A percentile compares a stretch with the other conserved stretches of the same genome.
These are phyloP conservation scores for Cladosporium austrohemisphaericum DNA, from an alignment of 2,329 filamentous ascomycete species.

Conservation along the genomic window DNA sequence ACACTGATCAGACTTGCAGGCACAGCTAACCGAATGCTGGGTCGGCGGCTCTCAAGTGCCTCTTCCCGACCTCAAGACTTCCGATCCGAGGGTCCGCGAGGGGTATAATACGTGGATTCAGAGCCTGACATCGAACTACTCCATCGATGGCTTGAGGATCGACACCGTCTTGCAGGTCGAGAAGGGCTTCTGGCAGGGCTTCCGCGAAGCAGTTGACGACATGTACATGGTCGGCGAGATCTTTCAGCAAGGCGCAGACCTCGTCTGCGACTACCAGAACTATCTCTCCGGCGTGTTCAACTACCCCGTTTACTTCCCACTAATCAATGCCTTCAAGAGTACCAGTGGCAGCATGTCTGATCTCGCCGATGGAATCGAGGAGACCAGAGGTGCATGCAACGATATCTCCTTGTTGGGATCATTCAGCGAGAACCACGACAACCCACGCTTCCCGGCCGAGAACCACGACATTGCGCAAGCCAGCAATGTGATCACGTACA, in stretches of 20 bases:
- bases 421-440: slow-evolving; percentile 40
- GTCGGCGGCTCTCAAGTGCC: slow-evolving; percentile 52
- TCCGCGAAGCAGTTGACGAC: slow-evolving; percentile 25
- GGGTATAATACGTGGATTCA: slow-evolving; percentile 59
- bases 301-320: slow-evolving; percentile 40
- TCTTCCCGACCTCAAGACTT: slow-evolving; percentile 61
- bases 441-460: slow-evolving; percentile 41
- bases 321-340: slow-evolving; percentile 36
- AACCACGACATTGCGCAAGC: slow-evolving; percentile 54
- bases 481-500: slow-evolving; percentile 60
- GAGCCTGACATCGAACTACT: slow-evolving; percentile 56
- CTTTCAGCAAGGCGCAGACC: slow-evolving; percentile 35
- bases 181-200: slow-evolving; percentile 39
- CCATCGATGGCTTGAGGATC: slow-evolving; percentile 54
- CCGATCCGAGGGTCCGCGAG: slow-evolving; percentile 45
- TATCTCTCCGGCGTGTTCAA: slow-evolving; percentile 46
- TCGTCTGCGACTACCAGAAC: slow-evolving; percentile 42
- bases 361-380: slow-evolving; percentile 34
- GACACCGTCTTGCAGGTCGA: slow-evolving; percentile 49
- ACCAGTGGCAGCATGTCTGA: slow-evolving; percentile 35
- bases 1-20: slow-evolving; percentile 18
- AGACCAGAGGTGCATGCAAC: slow-evolving; percentile 34
- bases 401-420: slow-evolving; percentile 38
- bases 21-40: slow-evolving; percentile 49
- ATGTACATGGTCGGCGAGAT: slow-evolving; percentile 49